These are phyloP conservation scores for Picea sitchensis DNA, from an alignment of 75 land plant genomes.

Conservation along the genomic window DNA sequence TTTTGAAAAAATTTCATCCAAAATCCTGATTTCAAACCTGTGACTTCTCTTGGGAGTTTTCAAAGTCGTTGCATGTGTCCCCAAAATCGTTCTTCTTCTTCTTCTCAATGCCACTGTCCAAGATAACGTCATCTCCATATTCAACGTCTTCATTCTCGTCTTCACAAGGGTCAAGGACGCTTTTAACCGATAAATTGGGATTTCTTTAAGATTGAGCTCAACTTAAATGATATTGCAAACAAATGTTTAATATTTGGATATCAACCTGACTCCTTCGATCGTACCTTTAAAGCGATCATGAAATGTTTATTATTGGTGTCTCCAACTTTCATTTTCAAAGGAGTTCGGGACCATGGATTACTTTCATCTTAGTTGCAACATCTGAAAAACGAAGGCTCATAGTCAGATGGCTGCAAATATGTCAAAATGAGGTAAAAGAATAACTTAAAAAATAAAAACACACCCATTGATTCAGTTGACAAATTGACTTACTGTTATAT, in stretches of 20 bases:
- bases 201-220: background rate
- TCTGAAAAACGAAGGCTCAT: conserved; percentile 88
- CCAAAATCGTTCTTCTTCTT: conserved; percentile 17
- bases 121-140: conserved; percentile 36
- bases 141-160: conserved; percentile 38
- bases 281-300: no score
- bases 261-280: no score
- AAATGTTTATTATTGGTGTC: no score
- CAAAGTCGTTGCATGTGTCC: conserved; percentile 3
- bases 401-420: conserved; percentile 68
- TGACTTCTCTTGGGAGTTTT: background rate
- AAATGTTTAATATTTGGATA: no score
- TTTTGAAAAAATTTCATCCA: background rate
- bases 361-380: conserved; percentile 20
- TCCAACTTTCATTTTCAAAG: no score
- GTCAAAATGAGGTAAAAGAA: background rate
- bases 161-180: conserved; percentile 71
- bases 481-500: conserved; percentile 60
- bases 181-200: conserved; percentile 54
- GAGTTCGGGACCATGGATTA: no score
- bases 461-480: background rate
- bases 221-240: background rate
- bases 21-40: background rate
- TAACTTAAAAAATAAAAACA: no score
- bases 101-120: conserved; percentile 40